Conservation (phyloP, 1,284 basidiomycete genomes). For the Rhodotorula glutinis region DNA sequence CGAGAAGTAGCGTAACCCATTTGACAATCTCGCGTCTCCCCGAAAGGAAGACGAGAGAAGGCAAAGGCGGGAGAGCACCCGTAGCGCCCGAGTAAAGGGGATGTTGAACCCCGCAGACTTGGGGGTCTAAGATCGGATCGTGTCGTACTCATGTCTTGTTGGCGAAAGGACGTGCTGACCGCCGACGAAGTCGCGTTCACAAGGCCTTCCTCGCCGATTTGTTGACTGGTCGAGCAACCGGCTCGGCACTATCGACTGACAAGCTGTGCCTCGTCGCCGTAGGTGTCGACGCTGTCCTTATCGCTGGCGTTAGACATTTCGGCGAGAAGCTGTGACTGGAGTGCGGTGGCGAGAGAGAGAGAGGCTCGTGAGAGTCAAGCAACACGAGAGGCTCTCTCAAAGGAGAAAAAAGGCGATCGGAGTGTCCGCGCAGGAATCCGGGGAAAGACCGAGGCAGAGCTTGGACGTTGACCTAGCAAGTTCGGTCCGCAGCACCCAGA, state of each 20-base stretch:
- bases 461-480: no score
- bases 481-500: no score
- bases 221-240: no score
- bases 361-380: no score
- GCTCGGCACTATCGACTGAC: slow-evolving; percentile 19
- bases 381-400: no score
- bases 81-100: slow-evolving; percentile 11
- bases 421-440: no score
- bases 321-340: background rate
- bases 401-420: no score
- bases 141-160: background rate
- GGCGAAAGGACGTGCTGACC: no score
- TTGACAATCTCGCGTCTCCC: background rate
- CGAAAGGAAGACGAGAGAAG: background rate
- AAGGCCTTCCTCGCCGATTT: no score
- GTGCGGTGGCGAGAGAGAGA: background rate
- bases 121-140: background rate
- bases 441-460: no score
- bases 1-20: slow-evolving; percentile 13
- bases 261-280: slow-evolving; percentile 38
- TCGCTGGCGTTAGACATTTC: slow-evolving; percentile 9
- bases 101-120: slow-evolving; percentile 5
- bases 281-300: slow-evolving; percentile 25
- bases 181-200: no score
- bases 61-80: slow-evolving; percentile 22